These are phyloP conservation scores for Botrytis byssoidea DNA, from an alignment of 2,329 filamentous ascomycete genomes.

Conservation along the genomic window DNA sequence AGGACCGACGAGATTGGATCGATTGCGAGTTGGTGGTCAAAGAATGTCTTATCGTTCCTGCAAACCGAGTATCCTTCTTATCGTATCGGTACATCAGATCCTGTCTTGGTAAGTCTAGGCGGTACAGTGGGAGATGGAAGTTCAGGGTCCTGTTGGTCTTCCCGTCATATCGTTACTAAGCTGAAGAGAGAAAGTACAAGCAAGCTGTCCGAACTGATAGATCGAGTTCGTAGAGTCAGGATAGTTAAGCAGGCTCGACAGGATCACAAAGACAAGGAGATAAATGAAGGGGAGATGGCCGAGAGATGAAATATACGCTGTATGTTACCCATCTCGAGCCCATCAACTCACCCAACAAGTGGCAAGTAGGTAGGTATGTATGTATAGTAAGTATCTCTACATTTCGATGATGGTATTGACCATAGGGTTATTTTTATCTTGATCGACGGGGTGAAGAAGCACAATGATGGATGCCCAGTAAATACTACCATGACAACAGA, in stretches of 20 bases:
- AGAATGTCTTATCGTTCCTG: slow-evolving; percentile 13
- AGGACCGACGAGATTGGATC: not conserved
- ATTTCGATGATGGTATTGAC: not conserved
- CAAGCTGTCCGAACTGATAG: not conserved
- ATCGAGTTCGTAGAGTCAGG: not conserved
- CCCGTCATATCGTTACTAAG: not conserved
- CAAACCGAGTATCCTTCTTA: slow-evolving; percentile 1
- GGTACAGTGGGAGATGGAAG: not conserved
- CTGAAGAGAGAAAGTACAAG: not conserved
- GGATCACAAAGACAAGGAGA: not conserved
- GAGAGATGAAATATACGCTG: not conserved
- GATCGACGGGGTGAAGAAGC: not conserved
- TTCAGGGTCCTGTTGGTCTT: slow-evolving; percentile 4
- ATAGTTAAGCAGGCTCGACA: not conserved
- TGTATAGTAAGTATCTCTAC: not conserved
- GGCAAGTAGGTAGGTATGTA: not conserved
- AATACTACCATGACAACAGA: not conserved
- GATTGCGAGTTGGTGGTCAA: not conserved
- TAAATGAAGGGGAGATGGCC: slow-evolving; percentile 7
- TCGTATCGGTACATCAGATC: not conserved
- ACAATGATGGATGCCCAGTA: not conserved
- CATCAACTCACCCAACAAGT: not conserved
- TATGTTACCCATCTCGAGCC: too few relatives aligned
- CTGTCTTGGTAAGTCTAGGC: slow-evolving; percentile 5
- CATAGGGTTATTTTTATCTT: not conserved